A percentile compares a stretch with the other conserved stretches of the same genome.
phyloP scores from a whole-genome alignment of 2,329 filamentous ascomycete genomes.

The Penicillium sp. region DNA sequence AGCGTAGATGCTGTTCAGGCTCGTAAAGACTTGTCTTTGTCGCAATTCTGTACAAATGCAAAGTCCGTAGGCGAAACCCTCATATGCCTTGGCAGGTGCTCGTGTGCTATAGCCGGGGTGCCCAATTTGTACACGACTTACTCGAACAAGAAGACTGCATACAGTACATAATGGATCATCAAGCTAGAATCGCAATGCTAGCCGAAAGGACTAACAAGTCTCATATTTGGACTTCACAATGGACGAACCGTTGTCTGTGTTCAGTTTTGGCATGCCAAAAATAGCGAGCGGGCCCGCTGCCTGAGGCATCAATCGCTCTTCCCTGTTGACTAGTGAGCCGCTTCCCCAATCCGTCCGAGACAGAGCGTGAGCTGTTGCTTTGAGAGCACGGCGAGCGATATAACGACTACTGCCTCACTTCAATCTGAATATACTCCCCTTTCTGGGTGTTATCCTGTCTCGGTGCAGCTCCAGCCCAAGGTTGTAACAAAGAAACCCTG shows the following conservation, averaged over 20 bases:
- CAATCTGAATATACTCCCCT: neutral
- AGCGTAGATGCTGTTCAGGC: constrained; percentile 10
- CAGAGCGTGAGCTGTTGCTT: constrained; percentile 19
- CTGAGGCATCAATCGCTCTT: constrained; percentile 17
- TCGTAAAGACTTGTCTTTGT: neutral
- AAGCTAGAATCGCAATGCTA: neutral
- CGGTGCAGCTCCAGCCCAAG: neutral
- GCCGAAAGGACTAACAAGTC: neutral
- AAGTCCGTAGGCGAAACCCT: neutral
- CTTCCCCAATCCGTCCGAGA: constrained; percentile 26
- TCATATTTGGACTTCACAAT: neutral
- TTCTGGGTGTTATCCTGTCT: neutral
- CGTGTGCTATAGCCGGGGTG: neutral
- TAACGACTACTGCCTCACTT: neutral
- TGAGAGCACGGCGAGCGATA: neutral
- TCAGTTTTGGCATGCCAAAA: constrained; percentile 10
- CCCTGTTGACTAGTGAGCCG: constrained; percentile 9
- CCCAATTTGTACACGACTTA: neutral
- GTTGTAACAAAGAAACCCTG: constrained; percentile 10
- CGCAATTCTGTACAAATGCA: neutral
- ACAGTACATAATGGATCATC: neutral
- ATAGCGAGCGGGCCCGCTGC: constrained; percentile 9
- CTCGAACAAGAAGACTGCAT: neutral
- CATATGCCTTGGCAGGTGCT: neutral
- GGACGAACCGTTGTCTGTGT: neutral